Base-by-base conservation (phyloP, 225 moss, liverwort and hornwort species). In the Sphagnum tenellum region DNA sequence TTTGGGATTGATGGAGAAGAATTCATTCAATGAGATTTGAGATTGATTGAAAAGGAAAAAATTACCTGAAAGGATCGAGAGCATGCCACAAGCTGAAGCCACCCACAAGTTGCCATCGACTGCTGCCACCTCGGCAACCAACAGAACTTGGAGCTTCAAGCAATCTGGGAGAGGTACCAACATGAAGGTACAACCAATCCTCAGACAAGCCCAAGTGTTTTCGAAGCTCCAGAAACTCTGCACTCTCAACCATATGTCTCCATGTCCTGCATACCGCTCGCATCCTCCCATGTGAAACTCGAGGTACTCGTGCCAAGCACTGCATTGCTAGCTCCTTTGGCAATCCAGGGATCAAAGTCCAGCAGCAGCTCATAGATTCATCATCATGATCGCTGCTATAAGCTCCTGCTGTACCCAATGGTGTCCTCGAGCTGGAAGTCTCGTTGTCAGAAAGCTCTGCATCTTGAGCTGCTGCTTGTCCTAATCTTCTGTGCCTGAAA, bases 171-270 rank as follows among this genome's bases (percentile, higher is more conserved):
- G 78, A 67, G 4, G 78, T 72, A 4, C 82, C 82, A 3, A 82
- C 75, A 61, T 82, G 82, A 45, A 82, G 78, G 63, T 82, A 82
- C 7, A 82, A 72, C 82, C 82, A 82, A 66, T 82, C 82, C 71
- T 82, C 82, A 4, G 72, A 73, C 8, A 67, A 70, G 29, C 73
- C 71, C 60, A 82, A 44, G 3, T 71, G n/a, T 47, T 72, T 75
- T 53, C 82, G 67, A 3, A 72, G 63, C 47, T 78, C 75, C 59
- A 82, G 46, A 49, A 78, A 82, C 50, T 78, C 82, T 50, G 65
- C 68, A 10, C 70, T 76, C 59, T 82, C 78, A 5, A 73, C 75
- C 9, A 53, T 66, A 71, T 78, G 68, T 49, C 75, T 63, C 82
- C 82, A 82, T 5, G 75, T 72, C 67, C 76, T 78, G 57, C 75